Evolutionary conservation across 73 alveolate genomes (phyloP).

Genomic region (Effrenium voratum): DNA sequence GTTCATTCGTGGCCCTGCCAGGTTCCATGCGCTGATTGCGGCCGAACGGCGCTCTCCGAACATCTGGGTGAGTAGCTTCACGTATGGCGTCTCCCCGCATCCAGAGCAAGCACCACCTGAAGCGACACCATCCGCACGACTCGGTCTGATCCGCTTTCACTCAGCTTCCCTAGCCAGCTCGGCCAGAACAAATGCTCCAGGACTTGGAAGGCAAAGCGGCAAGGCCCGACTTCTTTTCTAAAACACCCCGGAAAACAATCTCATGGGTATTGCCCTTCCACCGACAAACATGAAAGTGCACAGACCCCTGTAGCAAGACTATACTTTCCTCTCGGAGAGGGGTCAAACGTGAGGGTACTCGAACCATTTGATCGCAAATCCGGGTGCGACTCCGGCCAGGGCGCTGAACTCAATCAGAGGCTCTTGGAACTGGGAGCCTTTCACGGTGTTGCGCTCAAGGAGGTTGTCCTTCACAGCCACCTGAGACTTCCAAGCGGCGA

Average conservation of each 20-base stretch:
- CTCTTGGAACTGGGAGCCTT: constrained; percentile 78
- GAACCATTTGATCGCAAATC: not conserved
- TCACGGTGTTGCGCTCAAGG: constrained; percentile 55
- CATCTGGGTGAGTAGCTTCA: constrained; percentile 93
- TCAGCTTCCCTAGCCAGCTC: no score
- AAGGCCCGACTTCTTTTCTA: no score
- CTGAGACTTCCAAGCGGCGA: not conserved
- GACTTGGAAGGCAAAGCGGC: no score
- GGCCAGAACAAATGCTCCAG: no score
- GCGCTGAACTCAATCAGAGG: constrained; percentile 78
- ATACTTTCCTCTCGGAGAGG: no score
- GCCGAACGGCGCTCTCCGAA: constrained; percentile 56
- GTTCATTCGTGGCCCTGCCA: no score
- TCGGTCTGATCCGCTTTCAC: no score
- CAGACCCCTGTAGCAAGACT: not conserved
- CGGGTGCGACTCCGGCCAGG: not conserved
- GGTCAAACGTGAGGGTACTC: no score
- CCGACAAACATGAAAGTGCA: not conserved
- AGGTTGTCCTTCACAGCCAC: constrained; percentile 84
- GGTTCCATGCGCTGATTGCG: no score
- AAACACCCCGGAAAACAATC: no score
- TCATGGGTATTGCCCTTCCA: not conserved
- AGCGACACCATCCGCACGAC: no score
- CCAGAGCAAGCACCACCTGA: constrained; percentile 93
- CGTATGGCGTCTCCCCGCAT: constrained; percentile 94